Percentiles rank a stretch among this genome's conserved stretches.
These are phyloP conservation scores for Suillus variegatus DNA, from an alignment of 768 basidiomycete species.

Conservation along the genomic window DNA sequence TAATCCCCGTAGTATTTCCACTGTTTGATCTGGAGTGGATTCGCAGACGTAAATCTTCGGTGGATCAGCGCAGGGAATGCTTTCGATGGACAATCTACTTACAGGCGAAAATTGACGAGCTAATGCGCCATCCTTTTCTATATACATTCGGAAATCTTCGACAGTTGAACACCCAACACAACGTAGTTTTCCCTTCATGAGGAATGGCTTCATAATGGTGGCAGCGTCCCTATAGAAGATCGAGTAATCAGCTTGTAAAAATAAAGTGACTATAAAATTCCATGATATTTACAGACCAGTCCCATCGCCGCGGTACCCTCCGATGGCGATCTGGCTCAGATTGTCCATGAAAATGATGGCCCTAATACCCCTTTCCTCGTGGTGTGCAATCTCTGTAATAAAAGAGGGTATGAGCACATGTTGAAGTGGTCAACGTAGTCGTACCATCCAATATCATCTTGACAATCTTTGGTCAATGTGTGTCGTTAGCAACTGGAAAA, in stretches of 20 bases:
- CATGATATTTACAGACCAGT: conserved; percentile 10
- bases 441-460: conserved; percentile 9
- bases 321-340: conserved; percentile 11
- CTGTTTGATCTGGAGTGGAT: conserved; percentile 2
- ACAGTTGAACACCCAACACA: conserved; percentile 13
- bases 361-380: conserved; percentile 10
- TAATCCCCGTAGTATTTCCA: conserved; percentile 9
- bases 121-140: conserved; percentile 14
- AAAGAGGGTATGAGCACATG: background rate
- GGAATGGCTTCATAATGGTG: conserved; percentile 12
- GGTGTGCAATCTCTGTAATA: conserved; percentile 9
- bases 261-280: background rate
- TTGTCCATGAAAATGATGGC: conserved; percentile 15
- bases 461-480: background rate
- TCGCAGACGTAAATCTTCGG: conserved; percentile 10
- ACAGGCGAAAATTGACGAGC: conserved; percentile 12
- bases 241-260: background rate
- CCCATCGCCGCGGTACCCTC: conserved; percentile 12
- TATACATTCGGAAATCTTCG: conserved; percentile 10
- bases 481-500: background rate
- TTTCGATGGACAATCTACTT: background rate
- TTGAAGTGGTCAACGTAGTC: background rate
- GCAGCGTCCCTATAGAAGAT: conserved; percentile 9
- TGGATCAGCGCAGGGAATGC: background rate
- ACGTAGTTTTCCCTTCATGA: conserved; percentile 9